phyloP scores from a whole-genome alignment of 176 grass and related monocot genomes.

The Tuctoria greenei region DNA sequence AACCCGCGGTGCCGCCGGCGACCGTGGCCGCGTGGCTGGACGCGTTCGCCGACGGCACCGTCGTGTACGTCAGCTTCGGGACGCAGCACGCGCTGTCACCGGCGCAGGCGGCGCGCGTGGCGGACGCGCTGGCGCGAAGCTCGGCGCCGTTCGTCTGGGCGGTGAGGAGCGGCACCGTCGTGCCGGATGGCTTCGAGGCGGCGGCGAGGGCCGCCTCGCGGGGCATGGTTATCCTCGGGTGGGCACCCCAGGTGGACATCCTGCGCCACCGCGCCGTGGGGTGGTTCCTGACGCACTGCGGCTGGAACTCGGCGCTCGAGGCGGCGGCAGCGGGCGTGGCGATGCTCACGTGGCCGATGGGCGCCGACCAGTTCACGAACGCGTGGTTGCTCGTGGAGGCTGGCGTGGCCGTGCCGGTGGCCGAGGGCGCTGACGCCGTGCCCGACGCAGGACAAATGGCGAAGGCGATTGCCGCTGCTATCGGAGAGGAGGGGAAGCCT shows the following conservation, averaged over 20 bases:
- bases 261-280: slow-evolving; percentile 56
- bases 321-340: slow-evolving; percentile 45
- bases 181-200: slow-evolving; percentile 41
- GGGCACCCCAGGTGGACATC: slow-evolving; percentile 58
- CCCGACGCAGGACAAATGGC: slow-evolving; percentile 38
- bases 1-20: not conserved
- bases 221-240: slow-evolving; percentile 38
- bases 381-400: slow-evolving; percentile 43
- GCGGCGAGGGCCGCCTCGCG: slow-evolving; percentile 1
- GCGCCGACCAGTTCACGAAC: slow-evolving; percentile 58
- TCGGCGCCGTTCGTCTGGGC: slow-evolving; percentile 52
- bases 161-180: slow-evolving; percentile 3
- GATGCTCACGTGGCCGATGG: slow-evolving; percentile 60
- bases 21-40: slow-evolving; percentile 51
- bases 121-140: slow-evolving; percentile 46
- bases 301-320: slow-evolving; percentile 58
- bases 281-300: slow-evolving; percentile 55
- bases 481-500: slow-evolving; percentile 2
- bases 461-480: not conserved
- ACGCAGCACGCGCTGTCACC: slow-evolving; percentile 35
- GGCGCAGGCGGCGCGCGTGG: slow-evolving; percentile 36
- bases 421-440: slow-evolving; percentile 32
- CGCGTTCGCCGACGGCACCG: slow-evolving; percentile 39
- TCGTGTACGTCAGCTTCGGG: slow-evolving; percentile 64
- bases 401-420: slow-evolving; percentile 38